phyloP scores from a whole-genome alignment of 148 eudicot genomes.

The Amaranthus palmeri region DNA sequence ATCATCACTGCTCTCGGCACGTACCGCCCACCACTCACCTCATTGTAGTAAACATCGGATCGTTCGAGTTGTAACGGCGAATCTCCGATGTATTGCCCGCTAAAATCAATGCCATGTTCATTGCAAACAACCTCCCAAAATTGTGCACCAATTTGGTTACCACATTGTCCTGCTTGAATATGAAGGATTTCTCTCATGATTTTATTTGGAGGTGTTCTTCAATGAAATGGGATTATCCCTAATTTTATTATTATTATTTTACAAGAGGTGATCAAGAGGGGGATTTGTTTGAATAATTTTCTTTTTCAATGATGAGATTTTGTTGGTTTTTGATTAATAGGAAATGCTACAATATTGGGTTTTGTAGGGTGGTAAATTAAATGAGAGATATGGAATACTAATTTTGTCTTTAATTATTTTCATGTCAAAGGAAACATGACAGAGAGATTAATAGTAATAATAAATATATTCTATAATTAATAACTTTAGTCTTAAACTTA shows the following conservation, averaged over 20 bases:
- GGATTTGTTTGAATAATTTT: background rate
- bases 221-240: background rate
- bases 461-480: slow-evolving; percentile 27
- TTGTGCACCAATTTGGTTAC: slow-evolving; percentile 57
- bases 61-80: slow-evolving; percentile 46
- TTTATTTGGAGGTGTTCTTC: background rate
- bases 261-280: background rate
- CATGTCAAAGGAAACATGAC: slow-evolving; percentile 23
- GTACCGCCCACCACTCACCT: slow-evolving; percentile 53
- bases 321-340: background rate
- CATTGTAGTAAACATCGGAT: slow-evolving; percentile 59
- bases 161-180: slow-evolving; percentile 34
- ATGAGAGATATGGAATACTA: slow-evolving; percentile 2
- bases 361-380: slow-evolving; percentile 16
- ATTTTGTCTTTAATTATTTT: slow-evolving; percentile 17
- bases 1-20: slow-evolving; percentile 64
- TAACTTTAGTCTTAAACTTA: background rate
- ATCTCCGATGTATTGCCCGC: slow-evolving; percentile 40
- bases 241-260: too few species aligned
- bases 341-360: background rate
- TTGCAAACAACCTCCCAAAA: slow-evolving; percentile 71
- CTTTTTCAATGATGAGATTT: background rate
- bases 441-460: slow-evolving; percentile 24
- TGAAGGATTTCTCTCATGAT: slow-evolving; percentile 61
- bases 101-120: slow-evolving; percentile 57